A percentile compares a stretch with the other conserved stretches of the same genome.
Conservation (phyloP, 2,329 filamentous ascomycete genomes). For the Claviceps fusiformis region DNA sequence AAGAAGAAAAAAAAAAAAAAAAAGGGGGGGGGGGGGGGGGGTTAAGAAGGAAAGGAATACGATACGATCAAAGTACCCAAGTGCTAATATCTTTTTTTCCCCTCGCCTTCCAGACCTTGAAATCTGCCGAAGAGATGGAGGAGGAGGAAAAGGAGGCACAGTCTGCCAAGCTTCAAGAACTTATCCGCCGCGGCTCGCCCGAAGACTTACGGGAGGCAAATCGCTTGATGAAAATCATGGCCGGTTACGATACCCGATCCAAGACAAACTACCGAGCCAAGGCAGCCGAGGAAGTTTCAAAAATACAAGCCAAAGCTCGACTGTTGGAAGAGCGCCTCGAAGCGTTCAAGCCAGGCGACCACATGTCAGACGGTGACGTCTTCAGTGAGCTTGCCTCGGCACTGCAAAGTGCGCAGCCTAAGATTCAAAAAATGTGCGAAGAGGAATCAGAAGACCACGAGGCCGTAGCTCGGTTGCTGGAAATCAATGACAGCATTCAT, state of each 20-base stretch:
- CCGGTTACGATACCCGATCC: conserved; percentile 84
- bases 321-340: conserved; percentile 87
- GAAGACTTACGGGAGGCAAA: conserved; percentile 95
- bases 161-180: conserved; percentile 93
- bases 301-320: conserved; percentile 89
- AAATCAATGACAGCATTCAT: conserved; percentile 98
- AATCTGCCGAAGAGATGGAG: conserved; percentile 97
- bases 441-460: conserved; percentile 96
- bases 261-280: conserved; percentile 98
- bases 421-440: conserved; percentile 99
- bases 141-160: conserved; percentile 90
- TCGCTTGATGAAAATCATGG: conserved; percentile 97
- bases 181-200: conserved; percentile 82
- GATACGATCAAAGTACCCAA: too few species aligned
- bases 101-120: conserved; percentile 53
- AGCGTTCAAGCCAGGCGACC: conserved; percentile 68
- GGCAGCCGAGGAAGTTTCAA: conserved; percentile 85
- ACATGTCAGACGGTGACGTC: conserved; percentile 54
- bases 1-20: too few species aligned
- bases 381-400: conserved; percentile 78
- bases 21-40: neutral
- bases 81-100: neutral
- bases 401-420: conserved; percentile 86
- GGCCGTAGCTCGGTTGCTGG: conserved; percentile 84
- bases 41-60: neutral